Conservation (phyloP, 2,329 filamentous ascomycete genomes). For the Fusarium keratoplasticum region DNA sequence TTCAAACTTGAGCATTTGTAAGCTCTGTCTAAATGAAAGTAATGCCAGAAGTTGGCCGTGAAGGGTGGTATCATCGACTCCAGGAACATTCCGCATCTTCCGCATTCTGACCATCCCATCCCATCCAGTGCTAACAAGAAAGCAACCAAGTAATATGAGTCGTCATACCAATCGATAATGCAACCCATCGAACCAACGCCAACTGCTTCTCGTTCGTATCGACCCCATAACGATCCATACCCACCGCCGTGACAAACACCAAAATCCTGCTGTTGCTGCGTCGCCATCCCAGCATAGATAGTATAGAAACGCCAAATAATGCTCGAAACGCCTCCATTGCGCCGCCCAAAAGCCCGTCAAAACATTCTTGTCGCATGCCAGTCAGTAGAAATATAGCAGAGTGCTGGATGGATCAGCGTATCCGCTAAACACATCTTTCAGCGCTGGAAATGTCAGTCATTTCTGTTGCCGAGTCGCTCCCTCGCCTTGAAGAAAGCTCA, state of each 20-base stretch:
- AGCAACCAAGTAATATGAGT: neutral
- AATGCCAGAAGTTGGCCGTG: neutral
- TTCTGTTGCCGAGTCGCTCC: slow-evolving; percentile 54
- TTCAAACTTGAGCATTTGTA: neutral
- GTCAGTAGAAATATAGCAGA: neutral
- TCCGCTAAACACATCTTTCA: slow-evolving; percentile 30
- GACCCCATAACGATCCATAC: neutral
- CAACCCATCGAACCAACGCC: neutral
- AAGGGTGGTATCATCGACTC: neutral
- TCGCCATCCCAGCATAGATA: neutral
- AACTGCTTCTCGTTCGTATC: slow-evolving; percentile 1
- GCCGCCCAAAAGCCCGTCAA: neutral
- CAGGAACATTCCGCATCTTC: neutral
- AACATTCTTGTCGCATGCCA: neutral
- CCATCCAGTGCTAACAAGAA: neutral
- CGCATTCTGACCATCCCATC: neutral
- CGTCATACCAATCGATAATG: neutral
- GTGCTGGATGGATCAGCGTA: too few species aligned
- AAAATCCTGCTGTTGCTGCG: neutral
- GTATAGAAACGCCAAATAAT: slow-evolving; percentile 19
- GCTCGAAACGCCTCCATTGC: slow-evolving; percentile 14
- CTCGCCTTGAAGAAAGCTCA: slow-evolving; percentile 44
- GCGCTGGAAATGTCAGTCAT: slow-evolving; percentile 47
- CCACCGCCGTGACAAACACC: neutral
- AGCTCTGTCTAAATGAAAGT: neutral